A percentile compares a stretch with the other conserved stretches of the same genome.
These are phyloP conservation scores for Chrysanthemum seticuspe DNA, from an alignment of 129 eudicot species.

Conservation along the genomic window DNA sequence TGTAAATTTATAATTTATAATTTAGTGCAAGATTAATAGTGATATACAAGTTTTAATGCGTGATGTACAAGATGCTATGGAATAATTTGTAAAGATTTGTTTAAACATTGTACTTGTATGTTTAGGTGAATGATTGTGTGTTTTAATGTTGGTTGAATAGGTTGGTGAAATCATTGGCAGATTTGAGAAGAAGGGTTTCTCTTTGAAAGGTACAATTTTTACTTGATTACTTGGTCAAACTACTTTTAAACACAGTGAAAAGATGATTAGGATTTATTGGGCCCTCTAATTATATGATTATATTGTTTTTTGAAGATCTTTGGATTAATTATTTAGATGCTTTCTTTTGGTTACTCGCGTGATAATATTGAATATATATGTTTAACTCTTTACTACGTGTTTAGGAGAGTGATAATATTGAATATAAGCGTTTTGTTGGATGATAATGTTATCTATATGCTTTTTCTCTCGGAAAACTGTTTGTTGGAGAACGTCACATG, in stretches of 20 bases:
- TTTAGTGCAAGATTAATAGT: background rate
- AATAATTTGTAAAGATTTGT: background rate
- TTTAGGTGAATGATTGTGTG: slow-evolving; percentile 1
- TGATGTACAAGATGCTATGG: slow-evolving; percentile 5
- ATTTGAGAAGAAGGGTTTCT: slow-evolving; percentile 97
- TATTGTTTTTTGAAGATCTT: background rate
- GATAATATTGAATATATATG: too few relatives aligned
- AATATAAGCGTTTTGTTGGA: too few relatives aligned
- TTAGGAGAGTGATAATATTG: too few relatives aligned
- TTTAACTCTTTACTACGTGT: too few relatives aligned
- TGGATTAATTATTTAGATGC: background rate
- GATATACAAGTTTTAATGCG: slow-evolving; percentile 13
- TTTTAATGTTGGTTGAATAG: slow-evolving; percentile 36
- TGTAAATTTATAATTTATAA: too few relatives aligned
- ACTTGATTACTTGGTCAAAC: slow-evolving; percentile 12
- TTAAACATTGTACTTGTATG: too few relatives aligned
- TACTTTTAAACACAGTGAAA: background rate
- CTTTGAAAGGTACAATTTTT: slow-evolving; percentile 69
- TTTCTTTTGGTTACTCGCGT: too few relatives aligned
- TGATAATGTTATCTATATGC: too few relatives aligned
- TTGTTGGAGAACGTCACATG: too few relatives aligned
- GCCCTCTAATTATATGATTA: slow-evolving; percentile 9
- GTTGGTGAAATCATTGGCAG: slow-evolving; percentile 94
- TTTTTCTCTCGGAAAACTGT: too few relatives aligned
- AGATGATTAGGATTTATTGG: slow-evolving; percentile 22